Evolutionary conservation across 768 basidiomycete species (phyloP), one percentile per base, ranked within the genome.

Genomic region (Macrolepiota fuliginosa): DNA sequence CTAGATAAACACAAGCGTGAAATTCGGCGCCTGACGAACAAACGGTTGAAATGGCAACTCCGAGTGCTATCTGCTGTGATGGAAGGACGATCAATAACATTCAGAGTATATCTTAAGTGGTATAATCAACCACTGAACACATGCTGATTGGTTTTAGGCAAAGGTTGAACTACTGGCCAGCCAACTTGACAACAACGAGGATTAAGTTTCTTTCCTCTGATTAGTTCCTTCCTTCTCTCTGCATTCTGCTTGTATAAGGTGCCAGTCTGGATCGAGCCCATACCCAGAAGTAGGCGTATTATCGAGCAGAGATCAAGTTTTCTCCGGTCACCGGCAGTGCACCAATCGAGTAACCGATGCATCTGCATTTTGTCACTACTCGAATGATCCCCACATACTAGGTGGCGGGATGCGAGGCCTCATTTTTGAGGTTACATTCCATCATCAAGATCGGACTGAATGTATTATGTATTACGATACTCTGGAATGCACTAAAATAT

Each of bases 41-140:
- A 82, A 29, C 81, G 86, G 39, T 73, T 94, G 24, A 87, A 84
- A 66, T 88, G 86, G 84, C 91, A 95, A 70, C 67, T 94, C 37
- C 76, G 84, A 49, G 76, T 86, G 3, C 76, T 95, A 22, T 79
- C 80, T 56, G 82, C 80, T 37, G 83, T 84, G 1, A 73, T 94
- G 42, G 89, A 88, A 66, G 88, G 89, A 19, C 81, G 90, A 52
- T 79, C 79, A 29, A 79, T 83, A 17, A 88, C 85, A 3, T 90
- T 86, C 69, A 79, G 88, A 37, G 90, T 90, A 64, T 62, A 88
- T 74, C 9, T 15, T 57, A 39, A 6, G 11, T 45, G 50, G 13
- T 36, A 36, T 49, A 15, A 22, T 27, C 19, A 52, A 12, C 49
- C 39, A 3, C 35, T 46, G 17, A 40, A 24, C 27, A 17, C 1